Evolutionary conservation across 495 filamentous ascomycete species (phyloP), one percentile per base, ranked within the genome.

Genomic region (Daldinia bambusicola): DNA sequence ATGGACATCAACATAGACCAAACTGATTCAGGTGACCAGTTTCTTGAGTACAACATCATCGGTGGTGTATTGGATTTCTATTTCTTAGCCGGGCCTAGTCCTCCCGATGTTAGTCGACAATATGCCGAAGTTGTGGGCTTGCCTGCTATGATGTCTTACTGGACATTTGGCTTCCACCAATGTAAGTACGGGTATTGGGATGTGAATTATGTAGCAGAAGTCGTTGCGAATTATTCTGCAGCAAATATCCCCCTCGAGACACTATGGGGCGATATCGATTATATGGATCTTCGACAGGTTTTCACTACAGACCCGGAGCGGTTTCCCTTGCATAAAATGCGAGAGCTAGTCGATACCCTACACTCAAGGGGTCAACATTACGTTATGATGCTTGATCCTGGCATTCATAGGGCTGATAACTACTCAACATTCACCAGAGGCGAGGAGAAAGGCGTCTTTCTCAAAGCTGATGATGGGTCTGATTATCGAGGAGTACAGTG

Each of bases 341-440:
- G 87, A 16, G 84, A 89, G 62, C 74, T 95, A 6, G 87, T 94
- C 50, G 79, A 82, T 34, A 84, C 91, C 67, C 83, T 97, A 0
- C 93, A 97, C 76, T 74, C 78, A 36, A 84, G 91, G 69, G 69
- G 91, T 32, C 93, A 95, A 75, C 85, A 93, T 55, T 94, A 95
- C 72, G 87, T 94, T 55, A 82, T 95, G 55, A 95, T 95, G 92
- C 91, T 97, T 13, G 93, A 96, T 72, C 93, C 93, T 5, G 92
- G 92, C 12, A 87, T 94, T 62, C 86, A 86, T 6, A 67, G 60
- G 20, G 86, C 85, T 67, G 79, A 85, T 40, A 80, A 89, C 72
- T 93, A 95, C 66, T 78, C 82, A 2, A 79, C 88, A 0, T 93
- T 89, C 79, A 80, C 89, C 32, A 82, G 85, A 48, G 93, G 91